phyloP scores from a whole-genome alignment of 176 grass and related monocot species.

The Raddia guianensis region DNA sequence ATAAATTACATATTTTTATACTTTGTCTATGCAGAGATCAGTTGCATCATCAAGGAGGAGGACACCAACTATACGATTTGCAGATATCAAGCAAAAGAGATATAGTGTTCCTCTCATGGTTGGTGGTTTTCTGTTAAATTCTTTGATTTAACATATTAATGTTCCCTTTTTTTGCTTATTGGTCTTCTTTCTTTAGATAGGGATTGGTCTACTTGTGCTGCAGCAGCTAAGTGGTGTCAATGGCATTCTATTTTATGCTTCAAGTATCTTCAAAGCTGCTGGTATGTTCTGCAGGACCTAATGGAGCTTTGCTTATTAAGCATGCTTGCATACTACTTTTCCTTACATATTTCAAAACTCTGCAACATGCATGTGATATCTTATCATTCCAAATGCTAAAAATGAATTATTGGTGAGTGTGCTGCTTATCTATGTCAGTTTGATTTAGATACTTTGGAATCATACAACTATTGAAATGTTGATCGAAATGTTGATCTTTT shows the following conservation, averaged over 20 bases:
- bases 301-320: constrained; percentile 13
- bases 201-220: constrained; percentile 82
- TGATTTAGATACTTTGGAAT: not conserved
- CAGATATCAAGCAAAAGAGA: constrained; percentile 87
- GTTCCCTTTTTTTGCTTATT: constrained; percentile 24
- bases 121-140: constrained; percentile 23
- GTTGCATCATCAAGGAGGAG: constrained; percentile 76
- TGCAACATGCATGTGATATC: not conserved
- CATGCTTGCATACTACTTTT: constrained; percentile 8
- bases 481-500: not conserved
- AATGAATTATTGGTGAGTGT: not conserved
- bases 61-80: constrained; percentile 69
- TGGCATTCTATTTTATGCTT: constrained; percentile 88
- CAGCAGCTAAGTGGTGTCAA: constrained; percentile 93
- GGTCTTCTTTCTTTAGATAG: constrained; percentile 59
- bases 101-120: constrained; percentile 88
- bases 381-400: constrained; percentile 15
- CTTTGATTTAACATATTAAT: constrained; percentile 22
- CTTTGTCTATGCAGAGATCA: constrained; percentile 67
- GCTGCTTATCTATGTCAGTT: constrained; percentile 2
- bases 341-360: constrained; percentile 3
- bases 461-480: not conserved
- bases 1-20: constrained; percentile 18
- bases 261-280: constrained; percentile 90
- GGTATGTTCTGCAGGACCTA: constrained; percentile 50